These are phyloP conservation scores for Zymoseptoria passerinii DNA, from an alignment of 2,329 filamentous ascomycete genomes.

Conservation along the genomic window DNA sequence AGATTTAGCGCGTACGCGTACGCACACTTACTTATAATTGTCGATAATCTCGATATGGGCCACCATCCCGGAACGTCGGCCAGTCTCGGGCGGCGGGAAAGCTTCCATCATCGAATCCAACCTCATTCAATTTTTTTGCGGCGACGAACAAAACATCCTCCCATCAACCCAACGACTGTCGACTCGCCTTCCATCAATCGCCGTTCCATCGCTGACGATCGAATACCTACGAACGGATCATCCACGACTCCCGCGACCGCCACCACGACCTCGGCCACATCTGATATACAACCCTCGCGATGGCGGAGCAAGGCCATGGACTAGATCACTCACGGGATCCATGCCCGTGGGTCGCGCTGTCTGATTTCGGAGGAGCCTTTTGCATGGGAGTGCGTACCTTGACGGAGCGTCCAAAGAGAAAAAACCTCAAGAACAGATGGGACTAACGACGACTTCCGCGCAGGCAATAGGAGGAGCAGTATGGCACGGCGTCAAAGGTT, in stretches of 20 bases:
- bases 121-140: neutral
- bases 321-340: slow-evolving; percentile 96
- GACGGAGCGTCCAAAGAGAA: neutral
- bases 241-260: neutral
- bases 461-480: slow-evolving; percentile 49
- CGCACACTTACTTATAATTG: too few relatives aligned
- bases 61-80: neutral
- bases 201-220: neutral
- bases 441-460: neutral
- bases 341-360: slow-evolving; percentile 92
- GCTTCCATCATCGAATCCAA: neutral
- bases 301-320: slow-evolving; percentile 25
- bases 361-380: slow-evolving; percentile 96
- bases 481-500: slow-evolving; percentile 90
- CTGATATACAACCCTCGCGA: slow-evolving; percentile 9
- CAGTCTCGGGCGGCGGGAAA: neutral
- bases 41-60: too few relatives aligned
- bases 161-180: neutral
- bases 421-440: neutral
- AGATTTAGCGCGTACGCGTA: too few relatives aligned
- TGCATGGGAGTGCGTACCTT: slow-evolving; percentile 72
- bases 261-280: neutral
- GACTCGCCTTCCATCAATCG: neutral
- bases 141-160: neutral
- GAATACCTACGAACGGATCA: neutral